phyloP scores from a whole-genome alignment of 1,284 basidiomycete species.

The Exobasidium cylindrosporum region DNA sequence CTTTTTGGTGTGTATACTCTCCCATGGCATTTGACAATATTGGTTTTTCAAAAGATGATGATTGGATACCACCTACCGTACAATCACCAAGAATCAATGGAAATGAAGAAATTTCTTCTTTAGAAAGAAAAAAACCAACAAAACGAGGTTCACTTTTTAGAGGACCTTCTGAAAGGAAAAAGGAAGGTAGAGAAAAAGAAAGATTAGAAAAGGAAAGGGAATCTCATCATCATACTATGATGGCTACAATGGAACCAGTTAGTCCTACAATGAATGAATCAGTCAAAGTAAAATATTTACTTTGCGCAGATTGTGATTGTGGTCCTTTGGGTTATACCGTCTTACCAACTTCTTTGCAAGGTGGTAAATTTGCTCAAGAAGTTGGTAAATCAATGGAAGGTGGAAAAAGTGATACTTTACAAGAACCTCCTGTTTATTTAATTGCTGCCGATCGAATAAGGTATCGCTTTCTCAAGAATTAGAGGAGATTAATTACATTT shows the following conservation, averaged over 20 bases:
- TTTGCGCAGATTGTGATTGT: constrained; percentile 53
- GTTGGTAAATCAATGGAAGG: constrained; percentile 33
- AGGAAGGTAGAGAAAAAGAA: neutral
- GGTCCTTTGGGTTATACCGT: constrained; percentile 51
- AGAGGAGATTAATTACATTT: too few species aligned
- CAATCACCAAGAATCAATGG: neutral
- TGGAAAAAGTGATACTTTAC: neutral
- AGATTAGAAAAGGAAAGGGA: neutral
- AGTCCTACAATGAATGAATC: neutral
- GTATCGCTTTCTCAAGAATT: constrained; percentile 19
- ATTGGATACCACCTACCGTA: constrained; percentile 26
- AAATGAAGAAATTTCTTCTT: neutral
- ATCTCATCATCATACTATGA: neutral
- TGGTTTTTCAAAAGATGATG: constrained; percentile 45
- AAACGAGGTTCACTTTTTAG: constrained; percentile 5
- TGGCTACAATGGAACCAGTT: neutral
- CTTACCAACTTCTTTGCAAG: constrained; percentile 32
- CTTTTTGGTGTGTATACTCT: constrained; percentile 42
- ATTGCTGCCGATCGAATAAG: constrained; percentile 19
- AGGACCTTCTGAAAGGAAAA: neutral
- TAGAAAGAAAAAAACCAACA: constrained; percentile 7
- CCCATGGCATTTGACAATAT: constrained; percentile 52
- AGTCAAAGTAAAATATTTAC: constrained; percentile 46
- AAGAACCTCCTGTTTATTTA: constrained; percentile 13
- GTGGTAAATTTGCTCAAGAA: constrained; percentile 34